Evolutionary conservation across 345 rosid species (phyloP).

Genomic region (Citrus maxima): DNA sequence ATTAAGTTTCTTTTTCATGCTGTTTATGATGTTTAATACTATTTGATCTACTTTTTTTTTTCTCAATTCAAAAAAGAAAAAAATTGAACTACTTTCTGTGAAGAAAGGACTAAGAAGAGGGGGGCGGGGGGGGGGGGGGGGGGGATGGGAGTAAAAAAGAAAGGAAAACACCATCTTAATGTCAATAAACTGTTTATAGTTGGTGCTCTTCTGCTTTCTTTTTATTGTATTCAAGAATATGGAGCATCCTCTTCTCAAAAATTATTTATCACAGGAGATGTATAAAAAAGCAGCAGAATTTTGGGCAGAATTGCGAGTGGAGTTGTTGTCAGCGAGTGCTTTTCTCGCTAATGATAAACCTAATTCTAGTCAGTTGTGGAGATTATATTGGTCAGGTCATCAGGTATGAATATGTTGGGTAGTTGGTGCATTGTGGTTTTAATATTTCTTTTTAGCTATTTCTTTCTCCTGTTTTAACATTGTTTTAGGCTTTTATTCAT

Average conservation of each 20-base stretch:
- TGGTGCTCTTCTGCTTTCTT: not conserved
- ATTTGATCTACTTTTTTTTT: not conserved
- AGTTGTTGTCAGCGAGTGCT: constrained; percentile 85
- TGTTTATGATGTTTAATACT: not conserved
- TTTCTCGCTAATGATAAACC: constrained; percentile 76
- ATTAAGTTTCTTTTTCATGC: not conserved
- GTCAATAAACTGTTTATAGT: not conserved
- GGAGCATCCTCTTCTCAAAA: constrained; percentile 8
- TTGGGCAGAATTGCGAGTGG: constrained; percentile 98
- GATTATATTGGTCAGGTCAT: constrained; percentile 98
- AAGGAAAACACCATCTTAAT: not conserved
- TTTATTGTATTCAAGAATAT: not conserved
- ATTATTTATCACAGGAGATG: constrained; percentile 54
- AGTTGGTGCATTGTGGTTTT: constrained; percentile 4
- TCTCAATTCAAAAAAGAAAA: too few relatives aligned
- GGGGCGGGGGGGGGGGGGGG: too few relatives aligned
- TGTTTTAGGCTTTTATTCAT: not conserved
- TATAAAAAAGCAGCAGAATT: constrained; percentile 93
- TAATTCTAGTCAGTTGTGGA: constrained; percentile 89
- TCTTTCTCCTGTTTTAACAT: not conserved
- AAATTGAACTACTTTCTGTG: not conserved
- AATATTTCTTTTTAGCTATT: not conserved
- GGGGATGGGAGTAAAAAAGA: not conserved
- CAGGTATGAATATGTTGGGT: constrained; percentile 52
- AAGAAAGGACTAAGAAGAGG: not conserved